A percentile compares a stretch with the other conserved stretches of the same genome.
Conservation (phyloP, 495 filamentous ascomycete species). For the Schizothecium vesticola region DNA sequence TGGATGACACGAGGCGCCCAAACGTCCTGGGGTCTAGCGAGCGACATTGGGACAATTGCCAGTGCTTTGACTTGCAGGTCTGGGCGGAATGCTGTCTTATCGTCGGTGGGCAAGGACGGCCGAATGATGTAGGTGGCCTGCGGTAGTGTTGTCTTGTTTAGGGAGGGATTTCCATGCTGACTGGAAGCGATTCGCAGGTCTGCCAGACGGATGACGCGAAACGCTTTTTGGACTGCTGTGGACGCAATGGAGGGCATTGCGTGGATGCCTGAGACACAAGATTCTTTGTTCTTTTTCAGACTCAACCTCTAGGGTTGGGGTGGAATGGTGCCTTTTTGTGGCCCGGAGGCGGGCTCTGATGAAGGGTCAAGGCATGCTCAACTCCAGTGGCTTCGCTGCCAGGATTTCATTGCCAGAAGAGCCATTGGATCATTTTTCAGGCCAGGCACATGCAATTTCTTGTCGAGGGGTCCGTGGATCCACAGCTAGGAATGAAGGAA, state of each 20-base stretch:
- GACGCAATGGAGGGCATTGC: neutral
- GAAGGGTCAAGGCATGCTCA: neutral
- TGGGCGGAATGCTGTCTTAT: neutral
- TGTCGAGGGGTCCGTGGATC: no score
- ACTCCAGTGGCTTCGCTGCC: no score
- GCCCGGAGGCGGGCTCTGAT: neutral
- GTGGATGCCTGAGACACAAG: neutral
- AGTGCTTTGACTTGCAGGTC: neutral
- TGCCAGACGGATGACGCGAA: neutral
- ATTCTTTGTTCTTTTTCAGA: no score
- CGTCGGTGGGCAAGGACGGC: neutral
- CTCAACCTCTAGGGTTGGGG: no score
- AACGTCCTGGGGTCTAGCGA: neutral
- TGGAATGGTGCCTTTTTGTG: no score
- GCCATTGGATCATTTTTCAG: no score
- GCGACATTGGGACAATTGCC: neutral
- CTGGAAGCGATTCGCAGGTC: neutral
- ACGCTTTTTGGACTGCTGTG: neutral
- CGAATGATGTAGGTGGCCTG: neutral
- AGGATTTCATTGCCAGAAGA: no score
- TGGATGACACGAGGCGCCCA: neutral
- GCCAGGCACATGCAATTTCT: no score
- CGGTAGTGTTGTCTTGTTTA: neutral
- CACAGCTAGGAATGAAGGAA: neutral
- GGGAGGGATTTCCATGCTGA: neutral